These are phyloP conservation scores for Urochloa ruziziensis DNA, from an alignment of 176 grass and related monocot species.

Conservation along the genomic window DNA sequence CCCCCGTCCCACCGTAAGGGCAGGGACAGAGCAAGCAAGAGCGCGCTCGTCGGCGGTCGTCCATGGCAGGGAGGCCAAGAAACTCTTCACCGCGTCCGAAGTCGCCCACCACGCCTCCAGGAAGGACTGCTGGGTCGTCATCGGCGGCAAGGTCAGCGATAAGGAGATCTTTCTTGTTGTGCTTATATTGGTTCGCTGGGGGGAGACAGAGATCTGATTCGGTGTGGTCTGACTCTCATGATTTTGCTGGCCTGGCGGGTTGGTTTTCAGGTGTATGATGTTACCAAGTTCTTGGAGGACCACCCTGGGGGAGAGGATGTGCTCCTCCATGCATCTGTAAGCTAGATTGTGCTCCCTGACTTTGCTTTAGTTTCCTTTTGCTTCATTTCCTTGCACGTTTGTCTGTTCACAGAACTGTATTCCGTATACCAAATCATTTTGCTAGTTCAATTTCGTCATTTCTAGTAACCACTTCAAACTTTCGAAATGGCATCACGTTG, in stretches of 20 bases:
- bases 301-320: conserved; percentile 80
- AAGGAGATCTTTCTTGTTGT: neutral
- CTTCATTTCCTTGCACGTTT: neutral
- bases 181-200: neutral
- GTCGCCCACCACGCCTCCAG: conserved; percentile 52
- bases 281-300: conserved; percentile 79
- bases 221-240: neutral
- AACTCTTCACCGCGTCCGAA: conserved; percentile 51
- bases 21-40: neutral
- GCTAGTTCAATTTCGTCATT: neutral
- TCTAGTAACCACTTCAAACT: neutral
- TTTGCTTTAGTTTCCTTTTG: neutral
- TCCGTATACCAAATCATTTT: neutral
- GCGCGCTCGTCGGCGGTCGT: neutral
- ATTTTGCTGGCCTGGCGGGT: neutral
- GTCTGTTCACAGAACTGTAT: neutral
- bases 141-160: conserved; percentile 64
- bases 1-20: neutral
- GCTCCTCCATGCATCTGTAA: conserved; percentile 67
- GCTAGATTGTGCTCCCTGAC: neutral
- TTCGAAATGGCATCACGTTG: neutral
- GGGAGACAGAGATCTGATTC: neutral
- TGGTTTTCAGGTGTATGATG: conserved; percentile 71
- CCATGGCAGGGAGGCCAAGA: conserved; percentile 45
- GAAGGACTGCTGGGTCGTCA: conserved; percentile 71